phyloP scores from a whole-genome alignment of 768 basidiomycete genomes.

The Phylloporus sp. region DNA sequence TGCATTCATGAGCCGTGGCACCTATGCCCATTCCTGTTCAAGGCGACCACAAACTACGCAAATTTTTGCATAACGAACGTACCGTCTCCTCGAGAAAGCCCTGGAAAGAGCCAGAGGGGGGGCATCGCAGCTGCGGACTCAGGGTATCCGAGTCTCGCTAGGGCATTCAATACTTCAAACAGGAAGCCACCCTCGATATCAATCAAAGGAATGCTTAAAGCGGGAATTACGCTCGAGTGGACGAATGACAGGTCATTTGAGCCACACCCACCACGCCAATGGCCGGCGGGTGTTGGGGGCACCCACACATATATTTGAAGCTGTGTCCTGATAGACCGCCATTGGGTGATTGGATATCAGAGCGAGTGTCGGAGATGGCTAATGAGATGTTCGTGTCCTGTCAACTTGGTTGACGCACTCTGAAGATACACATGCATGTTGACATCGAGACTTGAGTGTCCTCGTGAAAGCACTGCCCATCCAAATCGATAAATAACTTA shows the following conservation, averaged over 20 bases:
- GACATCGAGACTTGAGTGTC: not conserved
- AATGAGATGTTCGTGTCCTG: not conserved
- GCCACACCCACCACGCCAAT: not conserved
- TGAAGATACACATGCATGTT: not conserved
- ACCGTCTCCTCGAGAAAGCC: not conserved
- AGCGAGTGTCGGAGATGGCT: not conserved
- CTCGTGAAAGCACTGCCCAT: not conserved
- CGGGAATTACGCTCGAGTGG: not conserved
- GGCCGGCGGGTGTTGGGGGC: not conserved
- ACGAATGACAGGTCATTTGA: not conserved
- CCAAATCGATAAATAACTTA: not conserved
- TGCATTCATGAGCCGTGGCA: not conserved
- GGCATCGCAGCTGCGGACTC: not conserved
- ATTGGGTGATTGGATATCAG: not conserved
- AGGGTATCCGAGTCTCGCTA: too few relatives aligned
- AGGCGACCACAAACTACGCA: not conserved
- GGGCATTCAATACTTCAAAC: not conserved
- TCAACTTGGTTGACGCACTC: not conserved
- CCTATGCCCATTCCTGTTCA: not conserved
- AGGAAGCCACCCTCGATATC: not conserved
- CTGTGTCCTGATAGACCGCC: not conserved
- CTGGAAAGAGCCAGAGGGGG: not conserved
- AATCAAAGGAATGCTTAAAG: not conserved
- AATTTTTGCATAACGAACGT: not conserved
- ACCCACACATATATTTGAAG: not conserved